Percentiles rank a stretch among this genome's conserved stretches.
Evolutionary conservation across 306 rosid species (phyloP).

Genomic region (Adenanthera pavonina): DNA sequence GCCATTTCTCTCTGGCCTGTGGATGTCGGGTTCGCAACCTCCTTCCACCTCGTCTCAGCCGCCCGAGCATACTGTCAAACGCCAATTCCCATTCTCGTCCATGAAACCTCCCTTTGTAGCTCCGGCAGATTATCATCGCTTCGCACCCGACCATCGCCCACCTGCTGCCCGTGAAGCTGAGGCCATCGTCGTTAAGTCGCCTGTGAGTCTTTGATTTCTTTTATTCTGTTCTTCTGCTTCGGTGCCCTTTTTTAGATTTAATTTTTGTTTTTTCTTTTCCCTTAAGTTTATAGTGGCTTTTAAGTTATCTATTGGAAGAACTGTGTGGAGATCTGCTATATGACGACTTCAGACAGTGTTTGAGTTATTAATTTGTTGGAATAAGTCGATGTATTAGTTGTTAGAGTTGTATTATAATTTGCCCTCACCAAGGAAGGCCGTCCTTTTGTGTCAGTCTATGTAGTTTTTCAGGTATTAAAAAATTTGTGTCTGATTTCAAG

Average conservation of each 20-base stretch:
- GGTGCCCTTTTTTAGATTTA: not conserved
- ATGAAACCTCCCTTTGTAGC: slow-evolving; percentile 76
- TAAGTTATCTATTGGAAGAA: not conserved
- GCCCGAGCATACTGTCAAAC: slow-evolving; percentile 64
- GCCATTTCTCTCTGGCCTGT: slow-evolving; percentile 31
- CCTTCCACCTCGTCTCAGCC: slow-evolving; percentile 44
- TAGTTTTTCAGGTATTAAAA: not conserved
- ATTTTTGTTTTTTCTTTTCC: too few species aligned
- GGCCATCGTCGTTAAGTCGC: slow-evolving; percentile 64
- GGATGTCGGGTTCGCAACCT: slow-evolving; percentile 55
- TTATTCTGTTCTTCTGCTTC: slow-evolving; percentile 1
- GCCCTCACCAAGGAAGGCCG: slow-evolving; percentile 9
- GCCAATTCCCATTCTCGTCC: slow-evolving; percentile 74
- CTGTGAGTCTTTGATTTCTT: slow-evolving; percentile 47
- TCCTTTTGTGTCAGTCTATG: not conserved
- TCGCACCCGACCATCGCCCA: slow-evolving; percentile 61
- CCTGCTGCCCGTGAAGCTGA: slow-evolving; percentile 56
- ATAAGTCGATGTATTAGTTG: slow-evolving; percentile 41
- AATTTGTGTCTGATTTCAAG: not conserved
- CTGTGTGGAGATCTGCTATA: slow-evolving; percentile 48
- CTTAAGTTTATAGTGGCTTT: too few species aligned
- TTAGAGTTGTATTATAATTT: slow-evolving; percentile 20
- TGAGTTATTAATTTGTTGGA: slow-evolving; percentile 32
- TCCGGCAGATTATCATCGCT: slow-evolving; percentile 76
- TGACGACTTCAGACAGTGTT: slow-evolving; percentile 27